Evolutionary conservation across 2,329 filamentous ascomycete species (phyloP), one percentile per base, ranked within the genome.

Genomic region (Xylariaceae sp.): DNA sequence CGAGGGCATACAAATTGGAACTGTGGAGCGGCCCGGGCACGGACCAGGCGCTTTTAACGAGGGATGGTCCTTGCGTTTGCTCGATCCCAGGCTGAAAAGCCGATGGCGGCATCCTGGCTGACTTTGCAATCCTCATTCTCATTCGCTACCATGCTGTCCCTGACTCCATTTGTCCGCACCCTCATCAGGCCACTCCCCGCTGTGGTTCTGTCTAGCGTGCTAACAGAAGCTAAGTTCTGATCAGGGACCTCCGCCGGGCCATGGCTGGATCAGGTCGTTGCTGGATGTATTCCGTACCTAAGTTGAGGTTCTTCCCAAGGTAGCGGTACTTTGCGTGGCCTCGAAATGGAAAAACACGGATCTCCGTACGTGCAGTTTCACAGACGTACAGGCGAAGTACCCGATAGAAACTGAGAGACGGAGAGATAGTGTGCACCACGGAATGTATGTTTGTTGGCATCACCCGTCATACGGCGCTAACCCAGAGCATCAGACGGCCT

Each of bases 1-100:
- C 8, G 5, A 8, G 26, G 8, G 26, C 26, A 26, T 26, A 8
- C 5, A 8, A 26, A 26, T 26, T 26, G 26, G 8, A 26, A 26
- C 8, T 26, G 26, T 4, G 5, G 26, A 26, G 8, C 26, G 26
- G 26, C 26, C 26, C 5, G 26, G 5, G 26, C 4, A 26, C 26
- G 26, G 26, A 26, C 4, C 26, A 26, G 26, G 26, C 26, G 8
- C 26, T 26, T 26, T 48, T n/a, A 34, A 8, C 26, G 26, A 26
- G 26, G 39, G 41, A 43, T 49, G 48, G 42, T 10, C 26, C 45
- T 47, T 51, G 49, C 42, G 53, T 48, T 47, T 53, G 62, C 59
- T 62, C 65, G 64, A 67, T 67, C 63, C 61, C 59, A 49, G 57
- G 54, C 65, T 56, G 47, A 65, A 66, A 63, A 48, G 58, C 62